A percentile compares a stretch with the other conserved stretches of the same genome.
These are phyloP conservation scores for Macrolepiota albuminosa DNA, from an alignment of 768 basidiomycete species.

Conservation along the genomic window DNA sequence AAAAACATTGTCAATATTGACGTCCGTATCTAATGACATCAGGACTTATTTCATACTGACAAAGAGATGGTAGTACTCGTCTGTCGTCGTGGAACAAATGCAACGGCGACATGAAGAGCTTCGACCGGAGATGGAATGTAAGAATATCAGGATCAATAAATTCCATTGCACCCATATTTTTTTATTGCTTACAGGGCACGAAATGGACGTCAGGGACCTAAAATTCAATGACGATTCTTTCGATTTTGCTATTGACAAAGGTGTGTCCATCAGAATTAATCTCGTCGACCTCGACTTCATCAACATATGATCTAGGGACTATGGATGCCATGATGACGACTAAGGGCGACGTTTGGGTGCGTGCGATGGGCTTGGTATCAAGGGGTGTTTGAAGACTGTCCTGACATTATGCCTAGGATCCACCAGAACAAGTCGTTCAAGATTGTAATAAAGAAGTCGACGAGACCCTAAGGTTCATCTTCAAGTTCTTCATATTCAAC, in stretches of 20 bases:
- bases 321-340: conserved; percentile 90
- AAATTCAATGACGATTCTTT: conserved; percentile 57
- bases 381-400: background rate
- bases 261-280: conserved; percentile 12
- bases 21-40: conserved; percentile 32
- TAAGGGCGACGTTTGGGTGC: conserved; percentile 79
- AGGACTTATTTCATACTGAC: background rate
- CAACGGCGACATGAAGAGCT: conserved; percentile 38
- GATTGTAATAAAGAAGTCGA: conserved; percentile 75
- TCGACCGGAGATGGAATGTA: conserved; percentile 72
- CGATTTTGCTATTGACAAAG: conserved; percentile 86
- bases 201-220: conserved; percentile 78
- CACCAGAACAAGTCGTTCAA: conserved; percentile 62
- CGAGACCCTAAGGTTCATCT: conserved; percentile 61
- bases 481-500: background rate
- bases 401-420: conserved; percentile 46
- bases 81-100: conserved; percentile 75
- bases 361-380: conserved; percentile 11
- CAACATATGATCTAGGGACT: conserved; percentile 37
- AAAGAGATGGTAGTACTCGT: conserved; percentile 54
- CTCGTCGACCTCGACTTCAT: background rate
- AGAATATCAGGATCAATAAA: conserved; percentile 6
- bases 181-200: conserved; percentile 50
- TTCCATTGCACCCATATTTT: background rate
- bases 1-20: conserved; percentile 76